Evolutionary conservation across 179 eudicot species (phyloP), one percentile per base, ranked within the genome.

Genomic region (Drosera spatulata): DNA sequence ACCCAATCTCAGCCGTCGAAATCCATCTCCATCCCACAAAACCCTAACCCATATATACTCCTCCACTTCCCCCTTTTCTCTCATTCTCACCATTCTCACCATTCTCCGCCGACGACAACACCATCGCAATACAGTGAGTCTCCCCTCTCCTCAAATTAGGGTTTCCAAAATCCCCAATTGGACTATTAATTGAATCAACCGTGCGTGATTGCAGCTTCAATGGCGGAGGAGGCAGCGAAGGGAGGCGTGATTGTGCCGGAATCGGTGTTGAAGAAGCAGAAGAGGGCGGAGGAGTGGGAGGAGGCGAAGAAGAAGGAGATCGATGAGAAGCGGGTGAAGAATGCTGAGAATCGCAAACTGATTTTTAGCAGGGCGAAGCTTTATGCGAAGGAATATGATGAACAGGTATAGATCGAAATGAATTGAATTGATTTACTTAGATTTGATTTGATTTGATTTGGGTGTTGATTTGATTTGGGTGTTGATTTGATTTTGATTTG

Each of bases 251-350:
- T 84, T 39, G 86, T 87, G 53, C 96, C 96, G 0, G 93, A 87
- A 72, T 87, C 93, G 0, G 78, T 93, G 2, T 70, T 89, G 81
- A 93, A 88, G 82, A 93, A 88, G 73, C 82, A 86, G 71, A 82
- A 74, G 61, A 84, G 73, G 73, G 79, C 60, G 15, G 88, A 82
- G 40, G 78, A 89, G 60, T 93, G 96, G 99, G 95, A 86, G 14
- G 69, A 82, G 53, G 83, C 70, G 33, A 86, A 82, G 72, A 84
- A 76, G 70, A 74, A 77, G 15, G 82, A 73, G 71, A 39, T 69
- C 45, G 73, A 76, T 48, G 71, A 70, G 42, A 48, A 63, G 46
- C 87, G 83, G 82, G 78, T 71, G 71, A 90, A 85, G 77, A 81
- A 69, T 8, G 59, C 58, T 6, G 67, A 56, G 49, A 50, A 72